Evolutionary conservation across 208 protist genomes (phyloP).

Genomic region (Leishmania tropica): DNA sequence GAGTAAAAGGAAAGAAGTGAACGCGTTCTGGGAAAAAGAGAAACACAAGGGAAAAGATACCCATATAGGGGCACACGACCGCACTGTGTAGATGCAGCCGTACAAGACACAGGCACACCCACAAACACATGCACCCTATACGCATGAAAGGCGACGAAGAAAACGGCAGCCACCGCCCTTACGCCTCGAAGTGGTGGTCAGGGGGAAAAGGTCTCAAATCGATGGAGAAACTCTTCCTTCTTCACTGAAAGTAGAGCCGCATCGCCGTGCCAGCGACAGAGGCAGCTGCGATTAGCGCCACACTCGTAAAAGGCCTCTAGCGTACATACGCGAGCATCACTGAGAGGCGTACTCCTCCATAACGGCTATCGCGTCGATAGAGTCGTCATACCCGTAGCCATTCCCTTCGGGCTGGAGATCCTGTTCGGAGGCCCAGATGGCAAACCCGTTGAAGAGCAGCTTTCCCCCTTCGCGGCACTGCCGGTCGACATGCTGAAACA

Average conservation of each 20-base stretch:
- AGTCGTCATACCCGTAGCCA: conserved; percentile 31
- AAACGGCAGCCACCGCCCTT: neutral
- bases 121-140: neutral
- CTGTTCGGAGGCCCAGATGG: conserved; percentile 56
- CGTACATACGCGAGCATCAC: neutral
- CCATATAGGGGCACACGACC: neutral
- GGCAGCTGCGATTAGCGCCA: neutral
- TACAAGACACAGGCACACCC: neutral
- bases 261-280: neutral
- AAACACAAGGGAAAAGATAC: neutral
- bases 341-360: conserved; percentile 24
- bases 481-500: conserved; percentile 35
- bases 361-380: conserved; percentile 18
- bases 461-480: conserved; percentile 22
- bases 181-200: neutral
- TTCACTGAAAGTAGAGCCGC: neutral
- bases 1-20: neutral
- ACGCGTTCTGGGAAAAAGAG: neutral
- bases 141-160: neutral
- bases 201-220: neutral
- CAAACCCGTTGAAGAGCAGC: conserved; percentile 59
- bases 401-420: conserved; percentile 54
- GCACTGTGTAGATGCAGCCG: neutral
- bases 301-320: neutral
- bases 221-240: neutral